phyloP scores from a whole-genome alignment of 2,329 filamentous ascomycete species.

The Pseudodiploospora longispora region DNA sequence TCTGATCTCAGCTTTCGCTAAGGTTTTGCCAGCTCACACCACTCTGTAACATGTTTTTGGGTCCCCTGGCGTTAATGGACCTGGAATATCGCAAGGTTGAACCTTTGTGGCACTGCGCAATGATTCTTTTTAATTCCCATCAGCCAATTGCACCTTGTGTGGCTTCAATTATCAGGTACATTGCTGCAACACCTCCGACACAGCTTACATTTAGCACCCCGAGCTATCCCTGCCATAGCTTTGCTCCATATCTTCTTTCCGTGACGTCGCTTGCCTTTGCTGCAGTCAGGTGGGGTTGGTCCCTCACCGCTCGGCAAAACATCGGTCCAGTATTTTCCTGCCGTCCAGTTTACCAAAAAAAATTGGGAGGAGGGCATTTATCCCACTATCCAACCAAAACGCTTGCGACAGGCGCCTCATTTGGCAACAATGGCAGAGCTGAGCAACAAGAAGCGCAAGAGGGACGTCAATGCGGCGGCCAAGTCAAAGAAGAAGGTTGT shows the following conservation, averaged over 20 bases:
- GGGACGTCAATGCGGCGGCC: slow-evolving; percentile 31
- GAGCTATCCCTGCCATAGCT: slow-evolving; percentile 5
- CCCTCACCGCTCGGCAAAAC: slow-evolving; percentile 20
- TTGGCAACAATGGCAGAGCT: slow-evolving; percentile 27
- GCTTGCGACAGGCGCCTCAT: not conserved
- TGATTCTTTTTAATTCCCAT: too few relatives aligned
- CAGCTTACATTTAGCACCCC: not conserved
- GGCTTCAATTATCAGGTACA: not conserved
- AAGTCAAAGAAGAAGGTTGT: slow-evolving; percentile 46
- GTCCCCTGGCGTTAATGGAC: too few relatives aligned
- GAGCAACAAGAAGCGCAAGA: slow-evolving; percentile 47
- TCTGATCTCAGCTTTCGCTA: not conserved
- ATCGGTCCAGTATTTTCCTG: slow-evolving; percentile 16
- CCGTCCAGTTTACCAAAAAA: slow-evolving; percentile 19
- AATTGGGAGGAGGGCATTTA: slow-evolving; percentile 15
- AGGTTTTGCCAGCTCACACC: too few relatives aligned
- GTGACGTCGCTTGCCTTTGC: slow-evolving; percentile 4
- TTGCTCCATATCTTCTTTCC: not conserved
- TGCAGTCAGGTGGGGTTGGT: slow-evolving; percentile 7
- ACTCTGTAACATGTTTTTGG: too few relatives aligned
- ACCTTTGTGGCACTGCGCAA: too few relatives aligned
- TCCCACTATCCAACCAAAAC: slow-evolving; percentile 12
- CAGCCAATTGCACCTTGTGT: not conserved
- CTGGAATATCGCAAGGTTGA: too few relatives aligned
- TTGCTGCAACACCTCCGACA: not conserved